phyloP scores from a whole-genome alignment of 805 yeast genomes.

The Saccharomycopsis fodiens region DNA sequence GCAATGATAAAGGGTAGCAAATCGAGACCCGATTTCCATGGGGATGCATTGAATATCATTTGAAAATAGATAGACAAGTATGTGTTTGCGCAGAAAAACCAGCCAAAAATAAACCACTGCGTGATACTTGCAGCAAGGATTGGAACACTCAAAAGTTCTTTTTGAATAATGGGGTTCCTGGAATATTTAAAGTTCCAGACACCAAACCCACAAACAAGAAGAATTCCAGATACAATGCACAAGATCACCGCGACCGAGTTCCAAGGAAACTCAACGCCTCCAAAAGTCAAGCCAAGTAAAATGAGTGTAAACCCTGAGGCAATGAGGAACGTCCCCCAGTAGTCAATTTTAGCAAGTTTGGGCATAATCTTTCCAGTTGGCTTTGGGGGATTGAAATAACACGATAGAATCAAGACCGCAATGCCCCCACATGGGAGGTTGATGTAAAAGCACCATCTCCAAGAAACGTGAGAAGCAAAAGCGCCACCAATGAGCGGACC shows the following conservation, averaged over 20 bases:
- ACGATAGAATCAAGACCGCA: not conserved
- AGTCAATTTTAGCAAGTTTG: not conserved
- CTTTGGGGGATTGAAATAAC: not conserved
- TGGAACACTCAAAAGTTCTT: not conserved
- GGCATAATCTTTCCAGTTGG: not conserved
- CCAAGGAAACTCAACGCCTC: conserved; percentile 48
- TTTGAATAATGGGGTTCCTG: not conserved
- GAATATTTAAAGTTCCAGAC: not conserved
- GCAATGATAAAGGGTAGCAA: conserved; percentile 36
- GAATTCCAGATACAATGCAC: not conserved
- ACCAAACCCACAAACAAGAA: not conserved
- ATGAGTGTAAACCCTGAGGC: conserved; percentile 2
- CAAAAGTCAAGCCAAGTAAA: conserved; percentile 45
- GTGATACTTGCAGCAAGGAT: not conserved
- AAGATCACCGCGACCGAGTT: conserved; percentile 42
- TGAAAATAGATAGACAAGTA: conserved; percentile 37
- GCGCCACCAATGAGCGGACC: conserved; percentile 69
- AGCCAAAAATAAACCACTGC: not conserved
- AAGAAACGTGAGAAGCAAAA: conserved; percentile 47
- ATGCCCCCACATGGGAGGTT: conserved; percentile 61
- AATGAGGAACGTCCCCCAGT: not conserved
- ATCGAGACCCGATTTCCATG: conserved; percentile 38
- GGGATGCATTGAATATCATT: conserved; percentile 30
- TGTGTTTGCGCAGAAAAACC: conserved; percentile 8
- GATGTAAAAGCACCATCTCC: conserved; percentile 75